phyloP scores from a whole-genome alignment of 1,284 basidiomycete genomes.

The Gymnopus androsaceus region DNA sequence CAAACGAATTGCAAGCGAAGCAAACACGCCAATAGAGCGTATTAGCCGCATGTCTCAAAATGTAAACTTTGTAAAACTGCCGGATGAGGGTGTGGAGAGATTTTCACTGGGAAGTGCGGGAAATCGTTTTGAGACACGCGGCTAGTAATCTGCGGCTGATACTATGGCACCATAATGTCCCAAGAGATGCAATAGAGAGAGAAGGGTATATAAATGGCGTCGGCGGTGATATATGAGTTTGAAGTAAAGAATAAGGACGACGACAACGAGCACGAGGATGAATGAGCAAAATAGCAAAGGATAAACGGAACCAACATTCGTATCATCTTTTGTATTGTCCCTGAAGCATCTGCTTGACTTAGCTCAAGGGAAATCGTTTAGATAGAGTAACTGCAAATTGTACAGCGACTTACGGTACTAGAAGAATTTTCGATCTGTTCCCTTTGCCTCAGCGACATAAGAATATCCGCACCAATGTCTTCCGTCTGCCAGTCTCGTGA shows the following conservation, averaged over 20 bases:
- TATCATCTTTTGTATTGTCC: slow-evolving; percentile 49
- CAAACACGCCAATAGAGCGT: background rate
- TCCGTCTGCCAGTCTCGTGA: slow-evolving; percentile 93
- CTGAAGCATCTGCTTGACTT: slow-evolving; percentile 41
- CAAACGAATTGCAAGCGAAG: background rate
- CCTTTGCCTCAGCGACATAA: slow-evolving; percentile 81
- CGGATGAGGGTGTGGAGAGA: too few species aligned
- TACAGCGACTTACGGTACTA: slow-evolving; percentile 64
- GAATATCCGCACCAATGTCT: slow-evolving; percentile 87
- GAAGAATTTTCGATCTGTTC: slow-evolving; percentile 93
- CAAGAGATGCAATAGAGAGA: background rate
- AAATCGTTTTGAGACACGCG: too few species aligned
- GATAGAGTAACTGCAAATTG: background rate
- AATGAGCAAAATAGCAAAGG: slow-evolving; percentile 1
- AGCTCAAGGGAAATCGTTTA: slow-evolving; percentile 29
- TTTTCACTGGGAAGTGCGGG: too few species aligned
- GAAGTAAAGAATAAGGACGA: slow-evolving; percentile 46
- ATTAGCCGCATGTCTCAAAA: too few species aligned
- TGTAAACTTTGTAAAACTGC: too few species aligned
- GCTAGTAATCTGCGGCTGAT: too few species aligned
- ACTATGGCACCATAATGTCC: too few species aligned
- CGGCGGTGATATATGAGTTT: slow-evolving; percentile 36
- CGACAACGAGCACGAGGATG: slow-evolving; percentile 40
- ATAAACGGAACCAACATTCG: slow-evolving; percentile 23
- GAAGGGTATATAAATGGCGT: background rate